phyloP scores from a whole-genome alignment of 352 stramenopile species.

The Globisporangium yorkense region DNA sequence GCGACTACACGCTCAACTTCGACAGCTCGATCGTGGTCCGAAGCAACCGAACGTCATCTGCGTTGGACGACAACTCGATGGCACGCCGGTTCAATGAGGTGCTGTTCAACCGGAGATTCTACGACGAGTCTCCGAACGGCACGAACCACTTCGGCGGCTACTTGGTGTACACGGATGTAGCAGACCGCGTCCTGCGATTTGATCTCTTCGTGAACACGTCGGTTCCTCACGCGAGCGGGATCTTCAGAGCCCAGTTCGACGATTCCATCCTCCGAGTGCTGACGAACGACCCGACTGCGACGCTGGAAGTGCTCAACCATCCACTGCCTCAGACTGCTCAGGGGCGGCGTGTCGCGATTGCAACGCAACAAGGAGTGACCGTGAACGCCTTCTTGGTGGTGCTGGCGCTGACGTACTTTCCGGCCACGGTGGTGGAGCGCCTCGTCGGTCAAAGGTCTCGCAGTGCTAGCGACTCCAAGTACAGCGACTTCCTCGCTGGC shows the following conservation, averaged over 20 bases:
- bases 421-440: slow-evolving; percentile 87
- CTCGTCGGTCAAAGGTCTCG: slow-evolving; percentile 83
- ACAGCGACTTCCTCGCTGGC: slow-evolving; percentile 90
- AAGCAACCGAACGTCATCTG: slow-evolving; percentile 14
- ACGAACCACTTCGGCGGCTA: slow-evolving; percentile 31
- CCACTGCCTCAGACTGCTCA: slow-evolving; percentile 37
- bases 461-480: slow-evolving; percentile 85
- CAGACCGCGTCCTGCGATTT: slow-evolving; percentile 33
- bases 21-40: slow-evolving; percentile 24
- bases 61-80: background rate
- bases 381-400: slow-evolving; percentile 39
- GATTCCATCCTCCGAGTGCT: slow-evolving; percentile 21
- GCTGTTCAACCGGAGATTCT: slow-evolving; percentile 19
- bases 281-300: slow-evolving; percentile 7
- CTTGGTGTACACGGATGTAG: slow-evolving; percentile 20
- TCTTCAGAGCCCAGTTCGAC: slow-evolving; percentile 54
- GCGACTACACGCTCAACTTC: slow-evolving; percentile 16
- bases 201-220: slow-evolving; percentile 48
- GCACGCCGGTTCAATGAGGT: slow-evolving; percentile 25
- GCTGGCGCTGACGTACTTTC: slow-evolving; percentile 88
- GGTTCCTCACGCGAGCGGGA: slow-evolving; percentile 24
- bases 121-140: slow-evolving; percentile 17
- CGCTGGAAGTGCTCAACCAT: slow-evolving; percentile 41
- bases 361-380: slow-evolving; percentile 27
- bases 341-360: slow-evolving; percentile 36